Base-by-base conservation (phyloP, 2,329 filamentous ascomycete genomes). In the Epichloe amarillans region DNA sequence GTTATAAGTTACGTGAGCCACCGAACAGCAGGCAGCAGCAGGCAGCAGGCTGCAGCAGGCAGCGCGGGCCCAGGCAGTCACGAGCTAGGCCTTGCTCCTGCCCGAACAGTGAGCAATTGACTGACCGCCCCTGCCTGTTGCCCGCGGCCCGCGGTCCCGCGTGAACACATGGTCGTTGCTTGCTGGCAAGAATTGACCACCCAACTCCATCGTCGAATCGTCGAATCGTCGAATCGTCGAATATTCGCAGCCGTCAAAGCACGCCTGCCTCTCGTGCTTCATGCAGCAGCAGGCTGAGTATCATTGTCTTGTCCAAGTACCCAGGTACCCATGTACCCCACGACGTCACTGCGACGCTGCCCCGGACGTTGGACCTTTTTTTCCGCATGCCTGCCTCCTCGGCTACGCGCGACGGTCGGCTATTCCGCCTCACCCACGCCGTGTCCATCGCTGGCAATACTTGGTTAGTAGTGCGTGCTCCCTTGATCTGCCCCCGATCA, bases 321-420 rank as follows among this genome's bases (percentile, higher is more conserved):
- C 36, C 5, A 38, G 36, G 36, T 38, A 6, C 7, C 5, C 12
- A 38, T 33, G 42, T 41, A 26, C 23, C 46, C 38, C 21, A 21
- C 47, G 38, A 35, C 23, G 17, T 42, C 47, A 36, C 33, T 37
- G 46, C 19, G 26, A 39, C 46, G 11, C 46, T 47, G 46, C 19
- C 33, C 26, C 35, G 11, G 41, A 44, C 44, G 19, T 42, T 42
- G 0, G 39, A 21, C 38, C 5, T 17, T 36, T 37, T 38, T 38
- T 43, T 38, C 21, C 40, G 33, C 41, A 39, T 50, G 30, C 41
- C 35, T 50, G 33, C 41, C 35, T 36, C 49, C 49, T 46, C 49
- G 49, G 43, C 43, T 50, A 41, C 36, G 43, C 49, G 49, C 49
- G 43, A 47, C 43, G 12, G 26, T 42, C 49, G 49, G 43, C 49